These are phyloP conservation scores for Geotrichum bryndzae DNA, from an alignment of 1,139 yeast genomes.

Conservation along the genomic window DNA sequence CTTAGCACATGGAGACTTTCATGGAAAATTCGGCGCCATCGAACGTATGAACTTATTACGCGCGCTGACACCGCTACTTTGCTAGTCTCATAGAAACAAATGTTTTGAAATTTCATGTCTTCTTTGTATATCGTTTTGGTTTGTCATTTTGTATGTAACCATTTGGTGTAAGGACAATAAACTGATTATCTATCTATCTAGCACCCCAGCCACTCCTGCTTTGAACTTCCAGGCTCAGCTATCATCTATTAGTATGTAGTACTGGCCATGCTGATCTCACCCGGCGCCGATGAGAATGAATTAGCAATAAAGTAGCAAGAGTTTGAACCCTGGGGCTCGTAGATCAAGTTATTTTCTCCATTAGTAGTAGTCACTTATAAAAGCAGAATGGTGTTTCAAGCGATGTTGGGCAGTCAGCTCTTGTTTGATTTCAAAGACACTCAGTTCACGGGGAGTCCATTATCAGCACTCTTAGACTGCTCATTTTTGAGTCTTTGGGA, in stretches of 20 bases:
- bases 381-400: not conserved
- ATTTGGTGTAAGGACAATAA: no score
- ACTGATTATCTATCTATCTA: not conserved
- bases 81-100: no score
- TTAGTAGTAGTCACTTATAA: not conserved
- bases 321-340: not conserved
- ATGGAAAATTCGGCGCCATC: not conserved
- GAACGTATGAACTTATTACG: no score
- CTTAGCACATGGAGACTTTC: not conserved
- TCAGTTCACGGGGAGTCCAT: not conserved
- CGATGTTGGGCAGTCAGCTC: not conserved
- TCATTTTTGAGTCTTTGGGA: no score
- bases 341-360: not conserved
- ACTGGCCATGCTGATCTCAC: not conserved
- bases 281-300: not conserved
- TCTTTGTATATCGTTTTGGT: no score
- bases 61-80: no score
- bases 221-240: not conserved
- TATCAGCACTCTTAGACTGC: not conserved
- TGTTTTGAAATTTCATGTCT: no score
- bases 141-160: no score
- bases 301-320: not conserved
- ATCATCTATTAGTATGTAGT: not conserved
- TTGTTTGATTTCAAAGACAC: not conserved
- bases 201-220: not conserved